These are phyloP conservation scores for Phoma sp. DNA, from an alignment of 2,329 filamentous ascomycete species.

Conservation along the genomic window DNA sequence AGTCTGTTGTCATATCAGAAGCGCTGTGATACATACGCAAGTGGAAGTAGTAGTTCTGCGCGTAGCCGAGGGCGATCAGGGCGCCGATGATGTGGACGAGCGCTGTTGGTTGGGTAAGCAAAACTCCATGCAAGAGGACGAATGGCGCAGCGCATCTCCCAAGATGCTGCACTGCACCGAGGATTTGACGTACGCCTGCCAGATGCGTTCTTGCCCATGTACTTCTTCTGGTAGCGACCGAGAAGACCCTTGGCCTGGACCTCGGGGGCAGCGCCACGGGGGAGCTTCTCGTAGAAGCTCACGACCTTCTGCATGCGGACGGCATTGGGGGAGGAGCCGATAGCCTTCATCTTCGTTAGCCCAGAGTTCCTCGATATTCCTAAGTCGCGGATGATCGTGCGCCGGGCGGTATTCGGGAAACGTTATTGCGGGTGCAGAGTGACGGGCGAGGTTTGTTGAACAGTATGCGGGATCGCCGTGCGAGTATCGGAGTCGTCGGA, in stretches of 20 bases:
- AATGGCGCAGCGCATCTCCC: neutral
- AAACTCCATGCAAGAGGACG: neutral
- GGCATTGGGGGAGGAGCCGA: slow-evolving; percentile 93
- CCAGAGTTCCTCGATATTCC: neutral
- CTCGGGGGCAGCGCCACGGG: slow-evolving; percentile 87
- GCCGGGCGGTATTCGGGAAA: neutral
- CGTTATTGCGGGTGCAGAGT: neutral
- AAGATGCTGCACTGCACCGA: neutral
- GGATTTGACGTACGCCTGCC: slow-evolving; percentile 75
- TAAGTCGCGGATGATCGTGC: neutral
- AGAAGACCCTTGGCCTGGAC: slow-evolving; percentile 80
- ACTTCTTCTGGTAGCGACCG: slow-evolving; percentile 81
- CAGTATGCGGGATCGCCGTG: neutral
- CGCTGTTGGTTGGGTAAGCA: slow-evolving; percentile 61
- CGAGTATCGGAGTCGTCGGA: slow-evolving; percentile 15
- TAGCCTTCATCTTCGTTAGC: slow-evolving; percentile 66
- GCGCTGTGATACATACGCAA: slow-evolving; percentile 72
- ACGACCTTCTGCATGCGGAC: slow-evolving; percentile 97
- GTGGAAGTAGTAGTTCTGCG: slow-evolving; percentile 99
- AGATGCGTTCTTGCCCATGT: slow-evolving; percentile 95
- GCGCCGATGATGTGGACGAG: slow-evolving; percentile 83
- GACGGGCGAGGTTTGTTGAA: neutral
- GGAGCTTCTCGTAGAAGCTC: slow-evolving; percentile 98
- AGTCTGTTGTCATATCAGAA: slow-evolving; percentile 21
- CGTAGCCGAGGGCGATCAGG: slow-evolving; percentile 84